Conservation (phyloP, 495 filamentous ascomycete species). For the Tuber calosporum region DNA sequence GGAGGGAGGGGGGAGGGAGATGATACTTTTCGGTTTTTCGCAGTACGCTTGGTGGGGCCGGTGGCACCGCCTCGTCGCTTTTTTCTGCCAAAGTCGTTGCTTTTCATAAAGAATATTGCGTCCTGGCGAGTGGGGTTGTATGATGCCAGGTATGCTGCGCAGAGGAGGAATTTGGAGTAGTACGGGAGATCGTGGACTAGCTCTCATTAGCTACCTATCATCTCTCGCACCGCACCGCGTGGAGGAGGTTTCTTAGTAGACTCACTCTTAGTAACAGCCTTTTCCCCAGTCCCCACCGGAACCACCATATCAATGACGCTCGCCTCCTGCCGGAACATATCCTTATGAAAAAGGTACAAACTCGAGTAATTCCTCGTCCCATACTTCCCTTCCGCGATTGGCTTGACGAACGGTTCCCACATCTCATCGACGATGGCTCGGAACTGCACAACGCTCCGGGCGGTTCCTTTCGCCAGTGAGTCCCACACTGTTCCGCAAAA, state of each 20-base stretch:
- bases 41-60: slow-evolving; percentile 42
- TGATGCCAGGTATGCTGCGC: slow-evolving; percentile 85
- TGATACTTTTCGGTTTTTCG: slow-evolving; percentile 55
- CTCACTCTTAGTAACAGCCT: slow-evolving; percentile 21
- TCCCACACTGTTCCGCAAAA: slow-evolving; percentile 71
- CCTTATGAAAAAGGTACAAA: slow-evolving; percentile 46
- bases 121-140: slow-evolving; percentile 76
- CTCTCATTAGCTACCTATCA: slow-evolving; percentile 10
- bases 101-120: slow-evolving; percentile 74
- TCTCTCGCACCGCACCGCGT: neutral
- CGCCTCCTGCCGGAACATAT: slow-evolving; percentile 40
- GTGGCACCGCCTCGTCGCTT: slow-evolving; percentile 48
- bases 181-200: slow-evolving; percentile 56
- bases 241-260: neutral
- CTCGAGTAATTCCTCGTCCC: slow-evolving; percentile 72
- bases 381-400: slow-evolving; percentile 58
- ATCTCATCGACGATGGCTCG: slow-evolving; percentile 52
- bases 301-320: slow-evolving; percentile 50
- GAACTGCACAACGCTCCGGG: slow-evolving; percentile 58
- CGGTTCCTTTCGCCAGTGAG: slow-evolving; percentile 59
- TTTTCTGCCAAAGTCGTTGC: slow-evolving; percentile 53
- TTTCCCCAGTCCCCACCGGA: slow-evolving; percentile 18
- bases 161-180: slow-evolving; percentile 72
- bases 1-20: slow-evolving; percentile 45
- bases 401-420: slow-evolving; percentile 63